These are phyloP conservation scores for Exophiala spinifera DNA, from an alignment of 2,329 filamentous ascomycete genomes.

Conservation along the genomic window DNA sequence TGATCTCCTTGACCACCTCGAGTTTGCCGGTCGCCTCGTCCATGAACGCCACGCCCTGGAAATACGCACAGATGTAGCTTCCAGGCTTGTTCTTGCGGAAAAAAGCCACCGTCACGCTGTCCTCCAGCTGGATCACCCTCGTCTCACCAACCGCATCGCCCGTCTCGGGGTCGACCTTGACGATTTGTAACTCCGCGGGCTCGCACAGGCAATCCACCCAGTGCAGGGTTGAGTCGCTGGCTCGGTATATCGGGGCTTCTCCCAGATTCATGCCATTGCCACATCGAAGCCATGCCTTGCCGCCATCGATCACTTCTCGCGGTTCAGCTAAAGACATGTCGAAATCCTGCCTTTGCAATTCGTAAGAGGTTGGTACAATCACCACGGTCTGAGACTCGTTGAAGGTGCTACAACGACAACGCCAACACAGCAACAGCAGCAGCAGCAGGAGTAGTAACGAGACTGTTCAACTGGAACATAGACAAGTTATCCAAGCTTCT, in stretches of 20 bases:
- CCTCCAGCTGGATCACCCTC: constrained; percentile 32
- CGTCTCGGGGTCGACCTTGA: constrained; percentile 34
- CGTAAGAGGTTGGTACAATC: not conserved
- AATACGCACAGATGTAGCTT: constrained; percentile 42
- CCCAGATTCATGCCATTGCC: constrained; percentile 20
- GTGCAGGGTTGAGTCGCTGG: constrained; percentile 34
- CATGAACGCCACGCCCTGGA: constrained; percentile 38
- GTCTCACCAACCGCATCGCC: constrained; percentile 31
- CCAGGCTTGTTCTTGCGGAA: constrained; percentile 36
- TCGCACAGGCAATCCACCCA: constrained; percentile 35
- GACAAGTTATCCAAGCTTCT: too few species aligned
- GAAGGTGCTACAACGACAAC: too few species aligned
- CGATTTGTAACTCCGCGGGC: constrained; percentile 36
- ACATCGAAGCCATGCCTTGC: constrained; percentile 5
- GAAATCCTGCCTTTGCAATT: not conserved
- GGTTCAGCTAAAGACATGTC: constrained; percentile 3
- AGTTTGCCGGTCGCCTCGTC: constrained; percentile 38
- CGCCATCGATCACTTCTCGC: constrained; percentile 2
- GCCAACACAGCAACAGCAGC: too few species aligned
- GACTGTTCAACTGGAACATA: too few species aligned
- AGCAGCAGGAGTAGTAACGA: too few species aligned
- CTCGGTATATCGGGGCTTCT: constrained; percentile 35
- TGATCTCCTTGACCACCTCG: constrained; percentile 39
- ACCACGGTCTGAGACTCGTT: too few species aligned
- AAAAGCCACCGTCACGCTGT: constrained; percentile 37